A percentile compares a stretch with the other conserved stretches of the same genome.
Conservation (phyloP, 2,329 filamentous ascomycete species). For the Rutstroemia sp. region DNA sequence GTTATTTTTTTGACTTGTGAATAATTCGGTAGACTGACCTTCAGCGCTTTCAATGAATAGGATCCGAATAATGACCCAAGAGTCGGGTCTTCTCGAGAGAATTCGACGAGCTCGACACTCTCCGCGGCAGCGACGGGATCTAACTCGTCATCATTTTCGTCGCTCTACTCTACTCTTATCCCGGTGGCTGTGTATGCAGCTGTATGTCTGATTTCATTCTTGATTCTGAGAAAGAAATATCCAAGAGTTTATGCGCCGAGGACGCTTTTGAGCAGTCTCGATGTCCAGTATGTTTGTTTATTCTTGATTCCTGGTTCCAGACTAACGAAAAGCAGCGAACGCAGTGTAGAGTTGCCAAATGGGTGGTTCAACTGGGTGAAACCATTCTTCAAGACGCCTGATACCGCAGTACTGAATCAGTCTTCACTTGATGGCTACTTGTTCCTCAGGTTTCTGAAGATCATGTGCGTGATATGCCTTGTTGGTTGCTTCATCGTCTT, state of each 20-base stretch:
- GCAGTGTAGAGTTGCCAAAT: conserved; percentile 23
- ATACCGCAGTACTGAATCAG: conserved; percentile 47
- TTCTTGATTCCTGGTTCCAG: not conserved
- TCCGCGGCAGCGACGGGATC: conserved; percentile 30
- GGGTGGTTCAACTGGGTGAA: conserved; percentile 32
- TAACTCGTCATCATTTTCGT: conserved; percentile 35
- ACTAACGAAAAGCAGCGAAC: conserved; percentile 24
- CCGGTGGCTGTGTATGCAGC: conserved; percentile 43
- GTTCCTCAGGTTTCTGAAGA: conserved; percentile 57
- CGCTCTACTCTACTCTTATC: conserved; percentile 43
- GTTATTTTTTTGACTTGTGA: not conserved
- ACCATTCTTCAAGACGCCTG: conserved; percentile 28
- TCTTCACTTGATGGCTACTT: conserved; percentile 60
- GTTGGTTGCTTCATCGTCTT: conserved; percentile 56
- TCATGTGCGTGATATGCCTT: conserved; percentile 51
- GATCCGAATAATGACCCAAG: conserved; percentile 31
- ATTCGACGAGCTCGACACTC: conserved; percentile 28
- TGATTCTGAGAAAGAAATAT: conserved; percentile 40
- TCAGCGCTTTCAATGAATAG: conserved; percentile 5
- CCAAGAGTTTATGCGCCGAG: conserved; percentile 50
- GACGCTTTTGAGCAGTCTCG: conserved; percentile 41
- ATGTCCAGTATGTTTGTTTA: conserved; percentile 35
- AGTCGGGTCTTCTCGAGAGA: conserved; percentile 38
- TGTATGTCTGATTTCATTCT: conserved; percentile 44
- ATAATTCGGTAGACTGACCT: not conserved